These are phyloP conservation scores for Melaleuca alternifolia DNA, from an alignment of 345 rosid genomes.

Conservation along the genomic window DNA sequence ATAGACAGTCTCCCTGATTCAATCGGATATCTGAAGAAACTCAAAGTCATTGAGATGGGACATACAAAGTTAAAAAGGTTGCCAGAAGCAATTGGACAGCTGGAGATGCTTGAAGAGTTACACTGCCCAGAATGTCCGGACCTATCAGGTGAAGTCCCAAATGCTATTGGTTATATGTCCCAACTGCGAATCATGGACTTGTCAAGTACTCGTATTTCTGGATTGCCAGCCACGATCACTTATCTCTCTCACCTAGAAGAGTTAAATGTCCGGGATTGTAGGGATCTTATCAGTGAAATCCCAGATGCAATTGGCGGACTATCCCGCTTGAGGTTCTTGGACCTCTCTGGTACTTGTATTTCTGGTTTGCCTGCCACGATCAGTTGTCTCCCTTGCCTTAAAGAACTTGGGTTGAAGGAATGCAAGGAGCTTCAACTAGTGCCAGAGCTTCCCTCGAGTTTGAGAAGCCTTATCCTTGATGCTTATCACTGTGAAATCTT, in stretches of 20 bases:
- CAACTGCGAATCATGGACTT: neutral
- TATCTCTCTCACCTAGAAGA: neutral
- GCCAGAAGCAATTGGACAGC: neutral
- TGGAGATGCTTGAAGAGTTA: neutral
- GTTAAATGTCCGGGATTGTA: neutral
- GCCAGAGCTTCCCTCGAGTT: neutral
- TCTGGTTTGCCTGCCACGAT: neutral
- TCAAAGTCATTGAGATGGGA: neutral
- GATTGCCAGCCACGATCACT: neutral
- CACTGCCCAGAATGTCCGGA: neutral
- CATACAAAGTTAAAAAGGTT: neutral
- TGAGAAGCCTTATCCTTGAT: neutral
- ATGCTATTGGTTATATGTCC: neutral
- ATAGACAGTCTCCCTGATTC: neutral
- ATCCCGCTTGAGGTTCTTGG: neutral
- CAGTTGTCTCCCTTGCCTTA: neutral
- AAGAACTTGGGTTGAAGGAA: neutral
- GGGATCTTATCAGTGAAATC: neutral
- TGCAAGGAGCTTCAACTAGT: neutral
- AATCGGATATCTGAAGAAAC: neutral
- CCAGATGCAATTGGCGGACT: neutral
- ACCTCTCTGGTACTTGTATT: neutral
- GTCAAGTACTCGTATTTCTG: neutral
- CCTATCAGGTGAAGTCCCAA: neutral
- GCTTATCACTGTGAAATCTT: neutral